Conservation (phyloP, 257 asterid genomes). For the Scutellaria baicalensis region DNA sequence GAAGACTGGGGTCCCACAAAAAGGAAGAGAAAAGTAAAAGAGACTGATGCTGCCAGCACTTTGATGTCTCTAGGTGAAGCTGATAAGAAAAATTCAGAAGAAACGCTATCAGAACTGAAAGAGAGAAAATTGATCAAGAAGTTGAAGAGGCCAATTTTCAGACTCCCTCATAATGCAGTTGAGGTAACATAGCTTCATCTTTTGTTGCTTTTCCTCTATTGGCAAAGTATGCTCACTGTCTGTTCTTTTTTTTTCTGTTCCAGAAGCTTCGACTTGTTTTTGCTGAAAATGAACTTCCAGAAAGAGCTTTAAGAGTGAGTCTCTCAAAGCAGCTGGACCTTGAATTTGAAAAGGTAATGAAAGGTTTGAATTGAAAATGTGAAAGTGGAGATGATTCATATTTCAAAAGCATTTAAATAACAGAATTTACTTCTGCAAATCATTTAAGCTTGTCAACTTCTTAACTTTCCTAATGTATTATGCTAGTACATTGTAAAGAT, state of each 20-base stretch:
- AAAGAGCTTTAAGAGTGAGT: conserved; percentile 53
- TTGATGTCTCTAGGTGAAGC: conserved; percentile 46
- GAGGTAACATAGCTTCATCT: conserved; percentile 45
- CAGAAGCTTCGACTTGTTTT: conserved; percentile 89
- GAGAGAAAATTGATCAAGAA: conserved; percentile 21
- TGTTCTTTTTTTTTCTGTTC: conserved; percentile 18
- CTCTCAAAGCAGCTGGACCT: conserved; percentile 77
- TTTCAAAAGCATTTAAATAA: neutral
- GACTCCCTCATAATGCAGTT: conserved; percentile 70
- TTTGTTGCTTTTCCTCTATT: neutral
- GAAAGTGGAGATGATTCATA: conserved; percentile 2
- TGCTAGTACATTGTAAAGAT: neutral
- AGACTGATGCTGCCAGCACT: conserved; percentile 61
- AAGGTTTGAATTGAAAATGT: conserved; percentile 11
- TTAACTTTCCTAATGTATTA: neutral
- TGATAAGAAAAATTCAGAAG: conserved; percentile 31
- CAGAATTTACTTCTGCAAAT: neutral
- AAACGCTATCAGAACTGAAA: conserved; percentile 23
- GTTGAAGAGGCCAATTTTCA: conserved; percentile 54
- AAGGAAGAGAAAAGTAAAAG: conserved; percentile 59
- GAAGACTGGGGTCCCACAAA: conserved; percentile 96
- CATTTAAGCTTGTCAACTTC: neutral
- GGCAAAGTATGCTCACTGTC: conserved; percentile 15
- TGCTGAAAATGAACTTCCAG: conserved; percentile 92
- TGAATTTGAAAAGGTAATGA: conserved; percentile 74